Evolutionary conservation across 441 rosid species (phyloP).

Genomic region (Gossypium schwendimanii): DNA sequence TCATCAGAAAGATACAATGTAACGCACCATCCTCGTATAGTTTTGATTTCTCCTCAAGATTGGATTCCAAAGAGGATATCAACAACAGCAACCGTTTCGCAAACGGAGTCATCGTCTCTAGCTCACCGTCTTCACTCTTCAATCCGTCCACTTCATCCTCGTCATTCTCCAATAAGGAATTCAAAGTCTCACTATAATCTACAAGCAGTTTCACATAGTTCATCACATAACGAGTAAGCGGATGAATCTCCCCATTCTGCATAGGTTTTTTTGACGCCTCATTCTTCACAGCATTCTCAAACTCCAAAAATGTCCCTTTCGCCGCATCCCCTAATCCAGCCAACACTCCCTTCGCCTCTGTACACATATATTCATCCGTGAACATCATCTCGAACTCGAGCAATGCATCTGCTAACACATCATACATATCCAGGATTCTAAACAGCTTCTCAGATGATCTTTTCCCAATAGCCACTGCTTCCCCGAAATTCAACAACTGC

Average conservation of each 20-base stretch:
- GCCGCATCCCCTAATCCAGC: slow-evolving; percentile 62
- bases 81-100: slow-evolving; percentile 51
- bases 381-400: slow-evolving; percentile 51
- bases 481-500: slow-evolving; percentile 88
- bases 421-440: slow-evolving; percentile 90
- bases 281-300: slow-evolving; percentile 70
- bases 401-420: slow-evolving; percentile 53
- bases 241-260: slow-evolving; percentile 86
- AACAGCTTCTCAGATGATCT: slow-evolving; percentile 89
- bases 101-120: slow-evolving; percentile 46
- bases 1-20: slow-evolving; percentile 76
- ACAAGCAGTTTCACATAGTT: slow-evolving; percentile 83
- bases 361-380: slow-evolving; percentile 42
- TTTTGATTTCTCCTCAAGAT: slow-evolving; percentile 80
- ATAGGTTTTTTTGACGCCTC: slow-evolving; percentile 83
- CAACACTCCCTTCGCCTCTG: slow-evolving; percentile 64
- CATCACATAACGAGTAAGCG: slow-evolving; percentile 88
- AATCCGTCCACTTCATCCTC: slow-evolving; percentile 35
- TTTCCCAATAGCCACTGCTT: slow-evolving; percentile 71
- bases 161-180: slow-evolving; percentile 47
- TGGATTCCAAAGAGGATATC: slow-evolving; percentile 57
- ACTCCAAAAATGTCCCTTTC: slow-evolving; percentile 78
- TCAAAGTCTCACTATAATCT: slow-evolving; percentile 64
- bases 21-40: slow-evolving; percentile 69
- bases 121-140: slow-evolving; percentile 25